Percentiles rank a stretch among this genome's conserved stretches.
Conservation (phyloP, 345 rosid species). For the Combretum micranthum region DNA sequence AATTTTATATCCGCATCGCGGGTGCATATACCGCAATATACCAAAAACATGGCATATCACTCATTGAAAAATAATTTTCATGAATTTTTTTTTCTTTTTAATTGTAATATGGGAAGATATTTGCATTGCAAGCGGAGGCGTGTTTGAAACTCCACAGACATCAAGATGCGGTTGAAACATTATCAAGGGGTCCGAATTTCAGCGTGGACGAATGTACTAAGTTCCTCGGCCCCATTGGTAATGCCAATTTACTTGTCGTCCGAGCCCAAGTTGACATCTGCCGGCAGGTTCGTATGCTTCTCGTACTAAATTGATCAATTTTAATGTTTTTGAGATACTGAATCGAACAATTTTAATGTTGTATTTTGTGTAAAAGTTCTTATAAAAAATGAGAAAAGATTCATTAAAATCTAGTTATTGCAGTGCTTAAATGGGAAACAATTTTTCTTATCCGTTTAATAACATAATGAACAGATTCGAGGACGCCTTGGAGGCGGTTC, state of each 20-base stretch:
- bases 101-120: slow-evolving; percentile 28
- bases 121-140: slow-evolving; percentile 91
- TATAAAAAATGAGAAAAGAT: too few species aligned
- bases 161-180: slow-evolving; percentile 65
- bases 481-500: slow-evolving; percentile 53
- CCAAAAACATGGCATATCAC: background rate
- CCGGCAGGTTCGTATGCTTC: too few species aligned
- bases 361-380: background rate
- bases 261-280: too few species aligned
- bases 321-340: too few species aligned
- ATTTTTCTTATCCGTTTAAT: background rate
- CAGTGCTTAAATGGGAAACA: too few species aligned
- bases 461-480: slow-evolving; percentile 41
- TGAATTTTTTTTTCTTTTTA: background rate
- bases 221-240: slow-evolving; percentile 68
- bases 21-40: too few species aligned
- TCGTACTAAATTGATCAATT: too few species aligned
- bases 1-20: background rate
- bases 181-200: slow-evolving; percentile 52
- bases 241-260: slow-evolving; percentile 58
- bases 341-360: too few species aligned
- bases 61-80: background rate
- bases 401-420: too few species aligned
- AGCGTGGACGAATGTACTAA: slow-evolving; percentile 51
- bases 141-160: slow-evolving; percentile 60